Percentiles rank a stretch among this genome's conserved stretches.
Evolutionary conservation across 805 yeast species (phyloP).

Genomic region (Yarrowia yakushimensis): DNA sequence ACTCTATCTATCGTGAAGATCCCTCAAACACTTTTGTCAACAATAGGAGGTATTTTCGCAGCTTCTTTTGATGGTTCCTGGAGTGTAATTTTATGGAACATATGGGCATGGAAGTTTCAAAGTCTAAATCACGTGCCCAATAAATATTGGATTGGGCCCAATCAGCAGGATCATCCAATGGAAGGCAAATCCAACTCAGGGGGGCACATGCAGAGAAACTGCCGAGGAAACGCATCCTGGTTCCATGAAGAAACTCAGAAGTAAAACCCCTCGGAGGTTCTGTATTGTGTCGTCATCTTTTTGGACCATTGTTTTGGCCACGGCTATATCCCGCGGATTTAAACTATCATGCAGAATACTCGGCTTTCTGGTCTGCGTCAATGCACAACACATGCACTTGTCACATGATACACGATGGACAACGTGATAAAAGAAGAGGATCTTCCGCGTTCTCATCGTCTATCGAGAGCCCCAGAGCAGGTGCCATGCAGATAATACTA

Average conservation of each 20-base stretch:
- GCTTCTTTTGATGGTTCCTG: slow-evolving; percentile 9
- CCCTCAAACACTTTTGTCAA: background rate
- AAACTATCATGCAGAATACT: background rate
- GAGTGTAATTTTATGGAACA: slow-evolving; percentile 17
- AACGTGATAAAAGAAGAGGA: background rate
- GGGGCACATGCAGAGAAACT: background rate
- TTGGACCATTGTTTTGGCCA: background rate
- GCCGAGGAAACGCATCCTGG: no score
- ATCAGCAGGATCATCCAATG: background rate
- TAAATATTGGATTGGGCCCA: background rate
- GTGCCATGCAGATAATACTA: no score
- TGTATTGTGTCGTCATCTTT: background rate
- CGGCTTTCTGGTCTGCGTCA: slow-evolving; percentile 13
- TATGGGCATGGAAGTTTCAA: background rate
- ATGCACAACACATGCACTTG: slow-evolving; percentile 17
- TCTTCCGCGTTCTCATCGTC: background rate
- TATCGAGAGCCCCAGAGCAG: background rate
- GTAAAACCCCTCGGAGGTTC: no score
- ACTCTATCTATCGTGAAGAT: background rate
- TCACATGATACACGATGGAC: slow-evolving; percentile 12
- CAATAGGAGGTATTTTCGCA: background rate
- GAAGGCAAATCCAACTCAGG: background rate
- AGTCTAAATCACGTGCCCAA: background rate
- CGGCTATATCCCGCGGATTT: slow-evolving; percentile 21
- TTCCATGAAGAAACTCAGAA: background rate